phyloP scores from a whole-genome alignment of 108 stramenopile species.

The Chaetoceros muelleri region DNA sequence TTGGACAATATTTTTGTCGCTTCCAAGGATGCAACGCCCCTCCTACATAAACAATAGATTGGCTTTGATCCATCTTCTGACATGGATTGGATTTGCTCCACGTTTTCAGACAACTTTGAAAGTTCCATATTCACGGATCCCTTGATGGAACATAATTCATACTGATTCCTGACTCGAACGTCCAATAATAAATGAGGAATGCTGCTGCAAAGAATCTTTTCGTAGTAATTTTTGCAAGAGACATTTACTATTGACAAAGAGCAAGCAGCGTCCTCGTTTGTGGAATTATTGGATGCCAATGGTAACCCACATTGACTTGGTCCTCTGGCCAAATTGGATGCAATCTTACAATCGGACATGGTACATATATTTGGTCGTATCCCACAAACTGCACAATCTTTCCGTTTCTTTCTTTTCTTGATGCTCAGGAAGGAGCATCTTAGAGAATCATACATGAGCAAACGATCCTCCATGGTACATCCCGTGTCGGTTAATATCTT shows the following conservation, averaged over 20 bases:
- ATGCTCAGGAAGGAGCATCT: conserved; percentile 62
- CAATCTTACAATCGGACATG: conserved; percentile 47
- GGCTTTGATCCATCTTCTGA: conserved; percentile 32
- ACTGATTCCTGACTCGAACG: conserved; percentile 64
- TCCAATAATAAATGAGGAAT: conserved; percentile 62
- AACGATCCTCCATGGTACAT: conserved; percentile 51
- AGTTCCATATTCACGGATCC: conserved; percentile 68
- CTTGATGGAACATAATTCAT: conserved; percentile 55
- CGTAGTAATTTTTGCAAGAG: conserved; percentile 39
- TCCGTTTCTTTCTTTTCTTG: conserved; percentile 52
- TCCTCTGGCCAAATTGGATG: conserved; percentile 42
- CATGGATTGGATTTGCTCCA: conserved; percentile 24
- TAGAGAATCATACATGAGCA: conserved; percentile 72
- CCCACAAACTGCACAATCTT: conserved; percentile 64
- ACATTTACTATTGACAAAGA: no score
- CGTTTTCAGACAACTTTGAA: conserved; percentile 21
- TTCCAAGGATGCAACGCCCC: conserved; percentile 56
- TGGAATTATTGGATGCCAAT: conserved; percentile 2
- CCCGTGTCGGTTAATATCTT: conserved; percentile 80
- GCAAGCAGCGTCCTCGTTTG: no score
- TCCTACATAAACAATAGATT: conserved; percentile 67
- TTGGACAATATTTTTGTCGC: conserved; percentile 52
- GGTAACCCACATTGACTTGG: conserved; percentile 19
- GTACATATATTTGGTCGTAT: conserved; percentile 40
- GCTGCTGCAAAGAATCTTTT: conserved; percentile 14